phyloP scores from a whole-genome alignment of 352 stramenopile genomes.

The Halophytophthora polymorphica region DNA sequence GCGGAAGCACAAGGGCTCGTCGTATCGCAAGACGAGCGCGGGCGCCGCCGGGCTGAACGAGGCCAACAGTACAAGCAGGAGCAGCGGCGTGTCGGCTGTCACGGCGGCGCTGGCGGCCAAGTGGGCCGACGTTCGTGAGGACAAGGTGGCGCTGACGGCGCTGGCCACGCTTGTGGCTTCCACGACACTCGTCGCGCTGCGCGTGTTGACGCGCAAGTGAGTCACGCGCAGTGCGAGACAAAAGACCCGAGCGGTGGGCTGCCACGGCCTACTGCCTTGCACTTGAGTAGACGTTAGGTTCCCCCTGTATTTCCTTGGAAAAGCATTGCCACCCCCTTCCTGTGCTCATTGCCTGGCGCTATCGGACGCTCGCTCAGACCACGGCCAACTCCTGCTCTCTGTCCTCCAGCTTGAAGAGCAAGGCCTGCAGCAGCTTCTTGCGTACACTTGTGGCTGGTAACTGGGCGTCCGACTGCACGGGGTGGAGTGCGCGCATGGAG shows the following conservation, averaged over 20 bases:
- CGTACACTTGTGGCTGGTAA: constrained; percentile 42
- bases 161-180: constrained; percentile 50
- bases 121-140: constrained; percentile 35
- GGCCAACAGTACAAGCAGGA: constrained; percentile 1
- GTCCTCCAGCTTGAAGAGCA: constrained; percentile 61
- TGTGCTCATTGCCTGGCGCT: no score
- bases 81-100: constrained; percentile 13
- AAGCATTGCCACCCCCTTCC: no score
- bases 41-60: not conserved
- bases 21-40: constrained; percentile 4
- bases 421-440: constrained; percentile 55
- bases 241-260: not conserved
- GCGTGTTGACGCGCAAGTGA: constrained; percentile 40
- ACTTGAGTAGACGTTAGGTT: constrained; percentile 7
- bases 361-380: constrained; percentile 7
- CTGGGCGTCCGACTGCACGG: constrained; percentile 47
- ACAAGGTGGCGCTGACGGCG: constrained; percentile 52
- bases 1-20: constrained; percentile 10
- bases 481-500: constrained; percentile 37
- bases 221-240: not conserved
- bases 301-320: not conserved
- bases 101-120: constrained; percentile 16
- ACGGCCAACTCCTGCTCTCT: constrained; percentile 33
- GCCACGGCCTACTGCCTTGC: not conserved
- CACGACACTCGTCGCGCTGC: constrained; percentile 39